Conservation (phyloP, 805 yeast species). For the Barnettozyma populi region DNA sequence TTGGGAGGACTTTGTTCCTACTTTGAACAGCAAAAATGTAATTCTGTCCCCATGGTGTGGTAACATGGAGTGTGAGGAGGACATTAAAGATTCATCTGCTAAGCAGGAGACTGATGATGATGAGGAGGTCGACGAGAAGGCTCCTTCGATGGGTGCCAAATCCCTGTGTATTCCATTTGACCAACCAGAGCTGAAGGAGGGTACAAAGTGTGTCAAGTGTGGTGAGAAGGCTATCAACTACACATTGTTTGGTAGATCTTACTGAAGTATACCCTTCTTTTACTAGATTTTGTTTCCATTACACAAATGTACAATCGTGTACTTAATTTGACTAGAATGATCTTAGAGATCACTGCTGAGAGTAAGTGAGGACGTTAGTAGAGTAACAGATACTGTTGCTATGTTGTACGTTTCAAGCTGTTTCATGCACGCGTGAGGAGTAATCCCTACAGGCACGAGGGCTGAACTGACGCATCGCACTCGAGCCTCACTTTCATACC, state of each 20-base stretch:
- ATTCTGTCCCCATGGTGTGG: slow-evolving; percentile 98
- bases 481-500: too few relatives aligned
- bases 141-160: slow-evolving; percentile 99
- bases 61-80: slow-evolving; percentile 88
- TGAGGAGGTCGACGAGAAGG: slow-evolving; percentile 86
- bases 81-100: slow-evolving; percentile 84
- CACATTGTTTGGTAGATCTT: slow-evolving; percentile 97
- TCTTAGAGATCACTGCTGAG: background rate
- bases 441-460: too few relatives aligned
- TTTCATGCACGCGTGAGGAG: too few relatives aligned
- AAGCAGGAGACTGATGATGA: slow-evolving; percentile 63
- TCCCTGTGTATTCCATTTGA: slow-evolving; percentile 93
- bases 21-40: slow-evolving; percentile 85
- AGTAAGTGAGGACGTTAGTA: background rate
- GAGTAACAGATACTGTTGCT: too few relatives aligned
- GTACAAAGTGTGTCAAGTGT: slow-evolving; percentile 87
- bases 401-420: too few relatives aligned
- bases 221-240: slow-evolving; percentile 68
- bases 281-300: background rate
- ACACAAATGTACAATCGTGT: background rate
- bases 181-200: slow-evolving; percentile 76
- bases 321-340: background rate
- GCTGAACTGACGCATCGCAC: too few relatives aligned
- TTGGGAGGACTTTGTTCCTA: slow-evolving; percentile 91
- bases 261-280: slow-evolving; percentile 36